Conservation (phyloP, 495 filamentous ascomycete species). For the Lindgomyces ingoldianus region DNA sequence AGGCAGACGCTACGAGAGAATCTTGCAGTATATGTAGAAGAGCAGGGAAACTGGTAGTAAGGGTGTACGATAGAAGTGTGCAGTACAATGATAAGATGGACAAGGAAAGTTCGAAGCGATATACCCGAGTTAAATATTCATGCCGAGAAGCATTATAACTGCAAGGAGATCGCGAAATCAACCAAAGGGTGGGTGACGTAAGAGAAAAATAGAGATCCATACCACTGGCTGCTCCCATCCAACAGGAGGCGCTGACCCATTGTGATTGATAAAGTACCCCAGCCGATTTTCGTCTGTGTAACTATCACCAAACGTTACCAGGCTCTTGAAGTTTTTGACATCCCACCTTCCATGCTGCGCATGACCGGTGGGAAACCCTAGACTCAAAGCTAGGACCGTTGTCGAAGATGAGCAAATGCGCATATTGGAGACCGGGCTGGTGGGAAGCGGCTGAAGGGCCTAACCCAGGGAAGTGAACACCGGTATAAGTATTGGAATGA, state of each 20-base stretch:
- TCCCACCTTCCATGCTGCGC: constrained; percentile 38
- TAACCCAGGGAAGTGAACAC: constrained; percentile 1
- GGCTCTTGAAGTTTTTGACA: constrained; percentile 50
- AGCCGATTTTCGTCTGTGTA: constrained; percentile 72
- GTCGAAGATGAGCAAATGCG: constrained; percentile 6
- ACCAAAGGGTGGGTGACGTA: too few species aligned
- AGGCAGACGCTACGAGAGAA: too few species aligned
- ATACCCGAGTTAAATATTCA: not conserved
- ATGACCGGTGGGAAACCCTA: constrained; percentile 19
- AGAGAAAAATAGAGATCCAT: constrained; percentile 17
- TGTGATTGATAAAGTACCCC: constrained; percentile 59
- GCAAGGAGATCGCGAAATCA: too few species aligned
- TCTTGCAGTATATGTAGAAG: too few species aligned
- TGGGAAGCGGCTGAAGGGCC: constrained; percentile 13
- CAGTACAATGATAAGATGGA: too few species aligned
- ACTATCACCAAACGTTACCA: constrained; percentile 70
- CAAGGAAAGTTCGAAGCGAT: not conserved
- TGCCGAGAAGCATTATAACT: not conserved
- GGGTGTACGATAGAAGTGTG: too few species aligned
- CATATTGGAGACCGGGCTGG: constrained; percentile 25
- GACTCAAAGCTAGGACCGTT: constrained; percentile 22
- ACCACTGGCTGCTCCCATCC: constrained; percentile 55
- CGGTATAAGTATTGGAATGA: constrained; percentile 14
- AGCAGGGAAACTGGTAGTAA: too few species aligned
- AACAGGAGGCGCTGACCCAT: constrained; percentile 60